A percentile compares a stretch with the other conserved stretches of the same genome.
These are phyloP conservation scores for Stropharia rugosoannulata DNA, from an alignment of 768 basidiomycete genomes.

Conservation along the genomic window DNA sequence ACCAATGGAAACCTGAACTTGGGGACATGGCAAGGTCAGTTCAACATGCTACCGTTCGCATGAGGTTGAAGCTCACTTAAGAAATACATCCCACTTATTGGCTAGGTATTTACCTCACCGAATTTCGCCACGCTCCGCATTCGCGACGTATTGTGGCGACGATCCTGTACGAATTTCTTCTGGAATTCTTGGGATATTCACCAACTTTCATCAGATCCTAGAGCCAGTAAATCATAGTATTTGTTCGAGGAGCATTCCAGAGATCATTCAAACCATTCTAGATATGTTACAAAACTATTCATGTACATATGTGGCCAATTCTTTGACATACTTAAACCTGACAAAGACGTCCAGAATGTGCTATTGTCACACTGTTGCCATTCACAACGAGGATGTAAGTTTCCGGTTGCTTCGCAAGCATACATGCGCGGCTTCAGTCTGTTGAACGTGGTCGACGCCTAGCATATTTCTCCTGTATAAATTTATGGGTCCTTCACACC, in stretches of 20 bases:
- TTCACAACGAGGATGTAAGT: too few species aligned
- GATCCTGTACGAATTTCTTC: conserved; percentile 48
- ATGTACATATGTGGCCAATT: background rate
- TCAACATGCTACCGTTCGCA: background rate
- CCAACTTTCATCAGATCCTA: background rate
- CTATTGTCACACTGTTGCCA: too few species aligned
- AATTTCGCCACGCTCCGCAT: conserved; percentile 74
- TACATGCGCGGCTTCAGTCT: too few species aligned
- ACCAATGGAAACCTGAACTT: conserved; percentile 74
- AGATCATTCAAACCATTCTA: background rate
- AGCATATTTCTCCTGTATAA: too few species aligned
- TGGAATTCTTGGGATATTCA: background rate
- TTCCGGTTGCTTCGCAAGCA: too few species aligned
- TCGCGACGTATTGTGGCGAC: conserved; percentile 76
- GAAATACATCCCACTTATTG: background rate
- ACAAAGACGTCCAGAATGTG: too few species aligned
- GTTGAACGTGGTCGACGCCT: too few species aligned
- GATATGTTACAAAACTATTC: background rate
- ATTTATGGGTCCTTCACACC: too few species aligned
- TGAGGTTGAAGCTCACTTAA: too few species aligned
- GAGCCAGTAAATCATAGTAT: background rate
- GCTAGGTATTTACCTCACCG: conserved; percentile 84
- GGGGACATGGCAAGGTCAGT: conserved; percentile 89
- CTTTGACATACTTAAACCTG: too few species aligned
- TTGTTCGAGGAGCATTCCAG: too few species aligned